Evolutionary conservation across 108 stramenopile species (phyloP), one percentile per base, ranked within the genome.

Genomic region (Phaeodactylum tricornutum): DNA sequence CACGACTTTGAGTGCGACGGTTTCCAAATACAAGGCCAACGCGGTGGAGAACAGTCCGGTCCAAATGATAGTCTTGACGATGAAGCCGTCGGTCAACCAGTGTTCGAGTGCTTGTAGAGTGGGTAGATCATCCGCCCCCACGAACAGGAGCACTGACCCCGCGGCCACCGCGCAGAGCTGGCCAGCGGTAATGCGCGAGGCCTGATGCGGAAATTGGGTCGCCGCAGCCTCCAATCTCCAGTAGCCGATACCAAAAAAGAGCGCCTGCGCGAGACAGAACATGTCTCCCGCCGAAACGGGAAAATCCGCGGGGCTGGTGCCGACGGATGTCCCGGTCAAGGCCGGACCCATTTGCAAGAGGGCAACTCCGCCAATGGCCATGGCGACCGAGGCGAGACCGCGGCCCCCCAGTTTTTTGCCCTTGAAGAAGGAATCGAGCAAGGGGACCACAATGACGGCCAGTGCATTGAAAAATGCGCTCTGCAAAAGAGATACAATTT

Each of bases 391-490:
- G 1, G 41, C 27, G 1, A 65, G 39, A 17, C 30, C 50, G 14
- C 12, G 39, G 6, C 16, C 8, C 0, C 27, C 22, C 1, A 75
- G 17, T 19, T 61, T 45, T 32, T 69, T 74, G 6, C 38, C 46
- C 12, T 35, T 47, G 28, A 53, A 46, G 21, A 78, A 25, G 1
- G 55, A 25, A 50, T 82, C 75, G 12, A 82, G 45, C 20, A 83
- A 19, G 2, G 81, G 85, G 9, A 81, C 79, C 15, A 83, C 52
- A 21, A 87, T 58, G 11, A 87, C 85, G 19, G 75, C 69, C 20
- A 87, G 61, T 29, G 69, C 61, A 68, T 76, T 77, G 47, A 87
- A 78, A 61, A 87, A 87, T 36, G 81, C 81, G 35, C 71, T 63
- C 49, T 48, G 27, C 11, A 3, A 37, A 34, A 21, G 33, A 16